These are phyloP conservation scores for Fomitopsis schrenkii DNA, from an alignment of 1,284 basidiomycete species.

Conservation along the genomic window DNA sequence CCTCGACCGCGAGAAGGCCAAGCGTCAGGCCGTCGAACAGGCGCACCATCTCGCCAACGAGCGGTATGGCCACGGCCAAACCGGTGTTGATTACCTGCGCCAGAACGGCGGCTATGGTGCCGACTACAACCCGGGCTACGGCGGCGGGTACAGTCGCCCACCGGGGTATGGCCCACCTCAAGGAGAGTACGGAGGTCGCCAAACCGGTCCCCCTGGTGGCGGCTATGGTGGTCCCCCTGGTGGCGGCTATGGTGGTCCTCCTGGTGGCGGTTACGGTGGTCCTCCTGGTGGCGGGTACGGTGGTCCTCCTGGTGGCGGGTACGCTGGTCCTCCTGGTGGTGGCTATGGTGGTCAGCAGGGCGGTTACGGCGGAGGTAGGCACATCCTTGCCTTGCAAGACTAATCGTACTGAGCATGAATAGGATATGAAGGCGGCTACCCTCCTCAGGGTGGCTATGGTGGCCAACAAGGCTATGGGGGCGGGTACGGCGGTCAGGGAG, in stretches of 20 bases:
- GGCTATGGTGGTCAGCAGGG: background rate
- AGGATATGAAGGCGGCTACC: background rate
- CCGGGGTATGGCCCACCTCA: background rate
- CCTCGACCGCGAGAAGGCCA: background rate
- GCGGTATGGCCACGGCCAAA: background rate
- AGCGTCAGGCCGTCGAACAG: background rate
- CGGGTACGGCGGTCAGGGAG: background rate
- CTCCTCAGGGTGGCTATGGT: background rate
- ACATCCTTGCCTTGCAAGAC: background rate
- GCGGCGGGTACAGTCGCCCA: background rate
- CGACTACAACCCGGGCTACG: background rate
- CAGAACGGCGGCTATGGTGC: background rate
- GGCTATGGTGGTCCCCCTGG: background rate
- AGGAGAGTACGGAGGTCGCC: background rate
- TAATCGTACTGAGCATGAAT: background rate
- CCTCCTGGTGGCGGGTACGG: background rate
- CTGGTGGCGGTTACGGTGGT: background rate
- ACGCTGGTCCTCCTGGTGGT: background rate
- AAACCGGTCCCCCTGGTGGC: background rate
- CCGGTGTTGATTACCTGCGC: background rate
- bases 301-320: too few relatives aligned
- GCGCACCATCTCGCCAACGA: constrained; percentile 1
- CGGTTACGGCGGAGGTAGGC: background rate
- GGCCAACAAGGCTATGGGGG: background rate
- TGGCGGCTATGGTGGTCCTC: background rate